Evolutionary conservation across 345 rosid species (phyloP).

Genomic region (Mercurialis annua): DNA sequence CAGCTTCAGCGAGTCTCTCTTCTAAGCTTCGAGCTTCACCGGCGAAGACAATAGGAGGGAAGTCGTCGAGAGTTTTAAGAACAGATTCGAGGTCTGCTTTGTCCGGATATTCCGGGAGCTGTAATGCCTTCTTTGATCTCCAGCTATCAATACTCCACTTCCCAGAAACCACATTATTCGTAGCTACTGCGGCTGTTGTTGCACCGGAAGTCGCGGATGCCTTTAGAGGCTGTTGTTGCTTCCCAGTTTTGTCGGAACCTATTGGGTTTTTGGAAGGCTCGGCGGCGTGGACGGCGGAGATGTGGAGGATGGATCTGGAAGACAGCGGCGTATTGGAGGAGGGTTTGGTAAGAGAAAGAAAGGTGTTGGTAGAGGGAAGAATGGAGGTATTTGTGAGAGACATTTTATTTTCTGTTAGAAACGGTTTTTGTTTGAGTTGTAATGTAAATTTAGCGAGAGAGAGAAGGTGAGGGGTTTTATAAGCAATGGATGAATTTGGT

Average conservation of each 20-base stretch:
- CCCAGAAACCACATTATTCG: slow-evolving; percentile 9
- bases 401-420: not conserved
- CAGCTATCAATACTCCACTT: slow-evolving; percentile 29
- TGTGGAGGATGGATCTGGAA: slow-evolving; percentile 12
- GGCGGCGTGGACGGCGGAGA: slow-evolving; percentile 21
- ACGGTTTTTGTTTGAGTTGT: not conserved
- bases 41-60: slow-evolving; percentile 32
- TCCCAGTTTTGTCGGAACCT: not conserved
- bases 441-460: not conserved
- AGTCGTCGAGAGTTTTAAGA: slow-evolving; percentile 22
- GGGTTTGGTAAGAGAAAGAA: not conserved
- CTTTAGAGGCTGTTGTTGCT: not conserved
- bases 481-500: not conserved
- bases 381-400: slow-evolving; percentile 16
- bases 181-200: not conserved
- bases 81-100: slow-evolving; percentile 22
- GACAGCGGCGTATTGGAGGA: not conserved
- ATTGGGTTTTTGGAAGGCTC: slow-evolving; percentile 21
- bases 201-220: not conserved
- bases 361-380: slow-evolving; percentile 19
- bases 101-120: slow-evolving; percentile 27
- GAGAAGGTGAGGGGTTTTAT: slow-evolving; percentile 1
- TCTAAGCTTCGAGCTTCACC: slow-evolving; percentile 31
- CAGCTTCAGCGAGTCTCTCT: slow-evolving; percentile 29
- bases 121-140: slow-evolving; percentile 26